Percentiles rank a stretch among this genome's conserved stretches.
Evolutionary conservation across 2,329 filamentous ascomycete species (phyloP).

Genomic region (Pseudonectria foliicola): DNA sequence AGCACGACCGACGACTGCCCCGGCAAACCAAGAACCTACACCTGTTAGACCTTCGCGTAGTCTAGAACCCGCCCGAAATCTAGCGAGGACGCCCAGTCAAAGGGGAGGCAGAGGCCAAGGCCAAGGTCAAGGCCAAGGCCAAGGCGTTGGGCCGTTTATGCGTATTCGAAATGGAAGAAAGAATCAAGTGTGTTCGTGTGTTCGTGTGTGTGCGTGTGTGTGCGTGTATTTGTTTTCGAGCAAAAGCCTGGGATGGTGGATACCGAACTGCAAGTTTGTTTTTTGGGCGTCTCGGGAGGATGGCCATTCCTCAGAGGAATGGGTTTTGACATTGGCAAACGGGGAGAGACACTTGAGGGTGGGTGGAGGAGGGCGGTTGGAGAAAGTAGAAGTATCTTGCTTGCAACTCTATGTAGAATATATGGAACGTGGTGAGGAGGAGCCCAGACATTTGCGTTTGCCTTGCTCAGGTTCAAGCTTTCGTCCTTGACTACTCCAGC

Average conservation of each 20-base stretch:
- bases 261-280: slow-evolving; percentile 15
- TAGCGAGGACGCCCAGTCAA: slow-evolving; percentile 9
- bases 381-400: slow-evolving; percentile 13
- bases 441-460: no score
- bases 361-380: slow-evolving; percentile 1
- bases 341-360: slow-evolving; percentile 3
- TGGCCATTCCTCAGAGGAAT: slow-evolving; percentile 16
- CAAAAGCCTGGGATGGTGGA: slow-evolving; percentile 20
- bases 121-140: slow-evolving; percentile 3
- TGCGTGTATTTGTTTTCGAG: slow-evolving; percentile 21
- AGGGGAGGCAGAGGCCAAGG: slow-evolving; percentile 8
- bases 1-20: slow-evolving; percentile 78
- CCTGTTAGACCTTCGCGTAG: slow-evolving; percentile 25
- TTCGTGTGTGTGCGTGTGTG: no score
- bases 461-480: no score
- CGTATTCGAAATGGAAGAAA: no score
- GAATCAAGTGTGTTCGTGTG: slow-evolving; percentile 15
- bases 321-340: slow-evolving; percentile 19
- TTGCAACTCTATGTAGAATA: slow-evolving; percentile 14
- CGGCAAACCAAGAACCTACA: slow-evolving; percentile 36
- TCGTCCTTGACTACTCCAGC: no score
- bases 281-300: slow-evolving; percentile 22
- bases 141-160: slow-evolving; percentile 2
- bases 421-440: slow-evolving; percentile 1
- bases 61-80: slow-evolving; percentile 18